These are phyloP conservation scores for Neurospora sp. DNA, from an alignment of 495 filamentous ascomycete species.

Conservation along the genomic window DNA sequence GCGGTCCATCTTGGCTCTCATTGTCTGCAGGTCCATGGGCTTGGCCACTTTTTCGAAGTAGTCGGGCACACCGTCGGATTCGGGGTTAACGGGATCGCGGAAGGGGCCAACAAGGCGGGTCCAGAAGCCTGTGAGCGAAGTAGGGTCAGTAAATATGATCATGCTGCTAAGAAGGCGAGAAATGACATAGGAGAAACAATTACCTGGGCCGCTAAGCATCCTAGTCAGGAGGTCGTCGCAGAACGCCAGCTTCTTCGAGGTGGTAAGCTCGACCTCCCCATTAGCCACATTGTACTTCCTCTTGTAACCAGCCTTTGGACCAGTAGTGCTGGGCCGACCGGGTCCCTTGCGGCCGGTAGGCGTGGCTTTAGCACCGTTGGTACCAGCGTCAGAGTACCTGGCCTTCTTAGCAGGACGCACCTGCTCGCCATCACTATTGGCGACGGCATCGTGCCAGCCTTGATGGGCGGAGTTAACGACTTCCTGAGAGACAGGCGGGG, in stretches of 20 bases:
- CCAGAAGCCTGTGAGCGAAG: slow-evolving; percentile 38
- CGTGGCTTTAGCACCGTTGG: neutral
- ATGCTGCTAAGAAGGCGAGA: neutral
- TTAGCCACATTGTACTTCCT: slow-evolving; percentile 15
- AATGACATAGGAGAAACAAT: neutral
- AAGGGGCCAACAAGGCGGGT: slow-evolving; percentile 46
- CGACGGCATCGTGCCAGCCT: slow-evolving; percentile 28
- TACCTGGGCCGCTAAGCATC: slow-evolving; percentile 45
- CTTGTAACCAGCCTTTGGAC: slow-evolving; percentile 11
- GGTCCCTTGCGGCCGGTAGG: slow-evolving; percentile 8
- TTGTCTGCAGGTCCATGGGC: slow-evolving; percentile 40
- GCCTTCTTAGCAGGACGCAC: slow-evolving; percentile 24
- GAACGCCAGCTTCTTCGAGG: slow-evolving; percentile 37
- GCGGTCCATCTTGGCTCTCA: slow-evolving; percentile 39
- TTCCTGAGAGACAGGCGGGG: neutral
- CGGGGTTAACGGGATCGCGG: slow-evolving; percentile 35
- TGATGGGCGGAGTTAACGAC: slow-evolving; percentile 10
- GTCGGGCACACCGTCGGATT: slow-evolving; percentile 35
- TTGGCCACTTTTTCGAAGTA: slow-evolving; percentile 36
- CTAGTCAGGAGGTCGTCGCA: slow-evolving; percentile 40
- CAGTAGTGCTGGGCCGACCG: neutral
- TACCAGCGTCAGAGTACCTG: slow-evolving; percentile 22
- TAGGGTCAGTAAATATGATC: neutral
- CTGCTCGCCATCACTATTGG: slow-evolving; percentile 16
- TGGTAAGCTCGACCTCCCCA: slow-evolving; percentile 18